Evolutionary conservation across 345 rosid genomes (phyloP).

Genomic region (Durio zibethinus): DNA sequence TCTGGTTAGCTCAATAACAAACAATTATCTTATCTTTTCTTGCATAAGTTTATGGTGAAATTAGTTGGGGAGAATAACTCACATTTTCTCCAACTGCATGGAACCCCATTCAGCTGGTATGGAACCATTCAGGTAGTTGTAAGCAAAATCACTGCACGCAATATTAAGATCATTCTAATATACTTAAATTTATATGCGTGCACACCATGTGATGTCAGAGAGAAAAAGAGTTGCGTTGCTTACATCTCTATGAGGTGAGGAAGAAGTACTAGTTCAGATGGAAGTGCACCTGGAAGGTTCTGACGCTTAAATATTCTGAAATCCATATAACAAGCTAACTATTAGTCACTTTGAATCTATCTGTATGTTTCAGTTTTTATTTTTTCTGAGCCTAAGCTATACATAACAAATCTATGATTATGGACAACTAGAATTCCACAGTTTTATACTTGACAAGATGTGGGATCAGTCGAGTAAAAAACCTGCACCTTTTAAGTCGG

Average conservation of each 20-base stretch:
- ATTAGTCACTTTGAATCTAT: not conserved
- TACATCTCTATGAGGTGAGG: conserved; percentile 44
- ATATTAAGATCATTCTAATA: not conserved
- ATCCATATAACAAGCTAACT: conserved; percentile 46
- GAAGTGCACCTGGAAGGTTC: conserved; percentile 54
- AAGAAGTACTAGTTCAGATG: conserved; percentile 45
- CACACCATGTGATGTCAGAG: not conserved
- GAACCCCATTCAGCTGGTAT: conserved; percentile 60
- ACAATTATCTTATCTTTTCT: not conserved
- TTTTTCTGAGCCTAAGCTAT: not conserved
- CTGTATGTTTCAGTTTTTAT: not conserved
- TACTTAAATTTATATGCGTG: not conserved
- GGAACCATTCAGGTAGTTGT: conserved; percentile 53
- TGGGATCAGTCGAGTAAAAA: not conserved
- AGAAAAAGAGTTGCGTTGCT: conserved; percentile 15
- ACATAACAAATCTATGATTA: not conserved
- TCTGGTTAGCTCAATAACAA: not conserved
- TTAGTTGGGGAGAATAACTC: conserved; percentile 19
- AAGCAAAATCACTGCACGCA: conserved; percentile 52
- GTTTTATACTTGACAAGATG: not conserved
- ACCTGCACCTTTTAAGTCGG: not conserved
- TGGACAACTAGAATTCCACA: not conserved
- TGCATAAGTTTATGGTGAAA: conserved; percentile 6
- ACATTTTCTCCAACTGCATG: conserved; percentile 42
- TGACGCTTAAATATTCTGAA: conserved; percentile 41